A percentile compares a stretch with the other conserved stretches of the same genome.
phyloP scores from a whole-genome alignment of 2,329 filamentous ascomycete genomes.

The Biscogniauxia marginata region DNA sequence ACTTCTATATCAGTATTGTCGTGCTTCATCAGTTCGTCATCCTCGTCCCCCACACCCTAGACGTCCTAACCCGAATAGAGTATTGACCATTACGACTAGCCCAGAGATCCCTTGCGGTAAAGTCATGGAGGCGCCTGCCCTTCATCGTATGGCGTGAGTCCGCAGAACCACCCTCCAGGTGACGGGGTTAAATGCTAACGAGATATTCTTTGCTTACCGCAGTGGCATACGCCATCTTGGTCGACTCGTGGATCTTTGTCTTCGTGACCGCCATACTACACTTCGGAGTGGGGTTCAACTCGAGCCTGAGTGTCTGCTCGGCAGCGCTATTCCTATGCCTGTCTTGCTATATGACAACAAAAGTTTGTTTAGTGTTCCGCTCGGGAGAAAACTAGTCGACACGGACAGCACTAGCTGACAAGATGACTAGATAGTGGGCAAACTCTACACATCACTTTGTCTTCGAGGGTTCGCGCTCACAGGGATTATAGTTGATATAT shows the following conservation, averaged over 20 bases:
- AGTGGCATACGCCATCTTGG: conserved; percentile 61
- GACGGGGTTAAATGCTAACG: background rate
- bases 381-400: no score
- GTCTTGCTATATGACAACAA: conserved; percentile 61
- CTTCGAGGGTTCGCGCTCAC: background rate
- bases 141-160: conserved; percentile 44
- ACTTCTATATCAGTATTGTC: conserved; percentile 17
- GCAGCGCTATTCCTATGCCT: conserved; percentile 61
- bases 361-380: no score
- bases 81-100: conserved; percentile 24
- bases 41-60: background rate
- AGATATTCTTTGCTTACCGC: no score
- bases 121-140: conserved; percentile 40
- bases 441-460: background rate
- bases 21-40: conserved; percentile 17
- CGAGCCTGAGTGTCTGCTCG: conserved; percentile 49
- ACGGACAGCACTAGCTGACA: no score
- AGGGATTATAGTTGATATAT: conserved; percentile 51
- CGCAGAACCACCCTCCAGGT: background rate
- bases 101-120: conserved; percentile 38
- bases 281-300: conserved; percentile 56
- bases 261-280: conserved; percentile 56
- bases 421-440: conserved; percentile 13
- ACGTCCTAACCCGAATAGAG: background rate
- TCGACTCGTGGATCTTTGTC: conserved; percentile 60